Evolutionary conservation across 2,329 filamentous ascomycete genomes (phyloP), one percentile per base, ranked within the genome.

Genomic region (Corniculantispora saksenae): DNA sequence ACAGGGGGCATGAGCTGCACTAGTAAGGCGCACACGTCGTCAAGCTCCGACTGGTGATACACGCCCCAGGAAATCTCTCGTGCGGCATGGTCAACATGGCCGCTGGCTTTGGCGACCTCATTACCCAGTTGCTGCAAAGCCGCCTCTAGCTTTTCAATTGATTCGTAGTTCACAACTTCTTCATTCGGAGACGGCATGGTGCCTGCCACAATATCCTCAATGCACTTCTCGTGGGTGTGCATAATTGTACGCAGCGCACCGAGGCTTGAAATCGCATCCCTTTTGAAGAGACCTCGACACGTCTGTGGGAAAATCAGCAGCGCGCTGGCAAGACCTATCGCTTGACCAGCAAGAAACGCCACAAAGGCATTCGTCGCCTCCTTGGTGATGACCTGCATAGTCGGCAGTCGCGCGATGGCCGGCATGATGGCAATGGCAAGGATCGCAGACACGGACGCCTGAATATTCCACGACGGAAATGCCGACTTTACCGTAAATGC

Each of bases 51-150:
- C 35, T 64, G 61, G 5, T 27, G 19, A 45, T 57, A 64, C 5
- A 43, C 54, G 19, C 61, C 61, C 61, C 61, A 64, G 2, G 61
- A 57, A n/a, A 64, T 27, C 25, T 64, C 61, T 40, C 61, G 53
- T 29, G 61, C 54, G 23, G 61, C 54, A 21, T 64, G 61, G 13
- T 64, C 53, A 8, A 64, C 61, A n/a, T 51, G 54, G 23, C 61
- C 32, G 54, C 48, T 64, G 1, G 54, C 61, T 43, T 58, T 64
- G 21, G 61, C 35, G 15, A 64, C 54, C 54, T 64, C 61, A n/a
- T 58, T 53, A 19, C 50, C 45, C 17, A 64, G 12, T 17, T 55
- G 61, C n/a, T 51, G 29, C 12, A 64, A 23, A 5, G 61, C 54
- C 19, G n/a, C 23, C 32, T 64, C 61, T 2, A 64, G 53, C 43